Conservation (phyloP, 768 basidiomycete genomes). For the Psilocybe tampanensis region DNA sequence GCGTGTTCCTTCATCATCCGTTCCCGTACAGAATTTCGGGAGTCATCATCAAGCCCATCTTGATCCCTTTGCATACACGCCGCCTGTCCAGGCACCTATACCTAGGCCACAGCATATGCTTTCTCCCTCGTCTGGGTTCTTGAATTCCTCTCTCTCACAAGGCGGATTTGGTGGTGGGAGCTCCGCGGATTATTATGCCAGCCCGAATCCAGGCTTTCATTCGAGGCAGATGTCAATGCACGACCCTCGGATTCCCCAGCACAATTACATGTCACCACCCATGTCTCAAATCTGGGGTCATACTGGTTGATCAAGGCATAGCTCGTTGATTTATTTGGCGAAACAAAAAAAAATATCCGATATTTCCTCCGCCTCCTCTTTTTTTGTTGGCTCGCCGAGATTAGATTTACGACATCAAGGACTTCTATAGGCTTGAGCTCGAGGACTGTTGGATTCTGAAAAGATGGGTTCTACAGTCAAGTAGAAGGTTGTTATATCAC, state of each 20-base stretch:
- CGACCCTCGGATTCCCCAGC: conserved; percentile 27
- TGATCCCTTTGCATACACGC: conserved; percentile 31
- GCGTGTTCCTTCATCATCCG: conserved; percentile 30
- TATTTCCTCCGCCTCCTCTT: conserved; percentile 1
- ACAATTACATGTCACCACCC: conserved; percentile 28
- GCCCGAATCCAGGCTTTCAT: conserved; percentile 21
- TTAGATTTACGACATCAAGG: background rate
- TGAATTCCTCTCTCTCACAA: conserved; percentile 15
- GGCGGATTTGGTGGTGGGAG: conserved; percentile 8
- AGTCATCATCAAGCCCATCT: conserved; percentile 22
- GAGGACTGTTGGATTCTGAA: conserved; percentile 2
- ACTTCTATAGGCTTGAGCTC: conserved; percentile 1
- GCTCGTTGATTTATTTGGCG: background rate
- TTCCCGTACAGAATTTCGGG: conserved; percentile 23
- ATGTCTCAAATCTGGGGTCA: conserved; percentile 39
- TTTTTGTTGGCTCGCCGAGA: conserved; percentile 1
- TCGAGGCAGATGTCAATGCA: conserved; percentile 30
- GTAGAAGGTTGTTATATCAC: background rate
- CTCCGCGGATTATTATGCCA: conserved; percentile 15
- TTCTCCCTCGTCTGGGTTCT: conserved; percentile 16
- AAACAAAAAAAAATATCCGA: background rate
- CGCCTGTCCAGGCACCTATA: conserved; percentile 22
- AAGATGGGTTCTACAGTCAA: background rate
- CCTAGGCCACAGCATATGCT: conserved; percentile 24
- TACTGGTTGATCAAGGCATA: conserved; percentile 24